These are phyloP conservation scores for Magnolia kwangsiensis DNA, from an alignment of 164 flowering plant genomes.

Conservation along the genomic window DNA sequence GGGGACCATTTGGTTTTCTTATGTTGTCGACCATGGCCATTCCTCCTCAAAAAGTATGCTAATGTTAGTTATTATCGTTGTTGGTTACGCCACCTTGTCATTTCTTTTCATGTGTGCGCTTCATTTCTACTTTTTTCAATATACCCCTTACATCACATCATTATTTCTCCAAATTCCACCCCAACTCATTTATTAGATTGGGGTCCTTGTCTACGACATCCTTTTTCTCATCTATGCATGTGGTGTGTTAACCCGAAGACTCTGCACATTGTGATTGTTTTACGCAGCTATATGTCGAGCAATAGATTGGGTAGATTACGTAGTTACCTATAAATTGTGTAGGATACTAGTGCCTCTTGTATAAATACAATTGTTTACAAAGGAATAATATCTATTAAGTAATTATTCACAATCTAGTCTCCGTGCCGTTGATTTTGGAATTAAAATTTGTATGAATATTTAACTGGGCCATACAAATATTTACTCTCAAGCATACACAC, in stretches of 20 bases:
- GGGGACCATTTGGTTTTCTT: background rate
- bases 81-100: background rate
- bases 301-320: too few relatives aligned
- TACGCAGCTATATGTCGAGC: too few relatives aligned
- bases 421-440: background rate
- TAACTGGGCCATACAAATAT: background rate
- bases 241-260: too few relatives aligned
- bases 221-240: too few relatives aligned
- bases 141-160: background rate
- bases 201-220: too few relatives aligned
- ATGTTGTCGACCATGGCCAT: background rate
- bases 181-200: background rate
- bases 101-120: background rate
- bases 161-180: background rate
- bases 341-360: too few relatives aligned
- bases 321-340: too few relatives aligned
- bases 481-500: too few relatives aligned
- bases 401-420: too few relatives aligned
- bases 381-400: too few relatives aligned
- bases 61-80: constrained; percentile 10
- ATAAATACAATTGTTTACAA: too few relatives aligned
- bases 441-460: background rate
- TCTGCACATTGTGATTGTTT: too few relatives aligned
- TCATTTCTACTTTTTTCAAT: background rate
- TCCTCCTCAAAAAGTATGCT: background rate